Evolutionary conservation across 352 stramenopile genomes (phyloP), one percentile per base, ranked within the genome.

Genomic region (Globisporangium irregulare): DNA sequence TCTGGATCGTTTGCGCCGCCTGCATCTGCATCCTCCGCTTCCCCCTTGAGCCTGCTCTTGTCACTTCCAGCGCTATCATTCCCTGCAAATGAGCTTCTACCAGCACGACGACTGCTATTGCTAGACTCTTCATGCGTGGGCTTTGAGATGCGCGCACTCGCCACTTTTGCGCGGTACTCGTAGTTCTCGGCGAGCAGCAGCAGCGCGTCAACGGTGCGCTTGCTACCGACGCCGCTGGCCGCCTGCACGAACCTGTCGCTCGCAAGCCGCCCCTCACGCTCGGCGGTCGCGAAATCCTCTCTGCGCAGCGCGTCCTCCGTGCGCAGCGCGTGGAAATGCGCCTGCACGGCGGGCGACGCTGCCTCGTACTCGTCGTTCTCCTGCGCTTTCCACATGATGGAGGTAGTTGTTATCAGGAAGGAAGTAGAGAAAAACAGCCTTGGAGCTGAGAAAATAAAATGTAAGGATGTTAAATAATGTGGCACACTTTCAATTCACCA

Each of bases 161-260:
- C 82, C 56, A 89, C 72, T 43, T 91, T 89, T 32, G 86, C 74
- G 51, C 86, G 73, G 66, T 90, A 90, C 77, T 91, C 81, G 69
- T 94, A 94, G 60, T 92, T 92, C 61, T 90, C 82, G 0, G 86
- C 82, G 46, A 94, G 77, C 59, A 94, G 66, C 53, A 91, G 66
- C 9, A 94, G 67, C 43, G 86, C 82, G 32, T 92, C 77, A 46
- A 91, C 81, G 15, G 86, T 94, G 25, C 82, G 82, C 66, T 86
- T 87, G 67, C 90, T 82, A 3, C 69, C 65, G 32, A 92, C 79
- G 22, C 64, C 69, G 41, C 83, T 77, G 27, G 86, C 80, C 18
- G 86, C 84, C 58, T 84, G 73, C 15, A 91, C 56, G 70, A 94
- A 94, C 62, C 81, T 84, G 7, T 89, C 75, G 58, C 84, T 91